phyloP scores from a whole-genome alignment of 192 early-diverging fungal genomes.

The Coemansia sp. region DNA sequence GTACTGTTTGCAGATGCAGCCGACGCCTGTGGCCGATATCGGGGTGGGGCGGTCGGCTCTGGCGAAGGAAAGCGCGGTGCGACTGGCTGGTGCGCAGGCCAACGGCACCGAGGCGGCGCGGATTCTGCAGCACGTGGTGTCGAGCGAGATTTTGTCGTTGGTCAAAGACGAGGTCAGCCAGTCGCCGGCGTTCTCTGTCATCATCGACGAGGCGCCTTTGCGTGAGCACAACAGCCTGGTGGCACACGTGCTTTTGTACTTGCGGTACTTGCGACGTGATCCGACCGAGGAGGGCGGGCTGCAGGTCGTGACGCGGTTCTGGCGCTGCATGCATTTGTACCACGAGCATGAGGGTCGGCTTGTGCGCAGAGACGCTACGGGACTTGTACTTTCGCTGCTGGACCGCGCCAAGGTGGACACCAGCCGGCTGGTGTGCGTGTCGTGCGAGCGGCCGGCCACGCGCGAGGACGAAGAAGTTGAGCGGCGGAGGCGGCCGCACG shows the following conservation, averaged over 20 bases:
- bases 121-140: constrained; percentile 50
- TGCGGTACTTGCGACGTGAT: constrained; percentile 44
- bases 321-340: constrained; percentile 54
- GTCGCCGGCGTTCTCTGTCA: constrained; percentile 51
- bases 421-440: constrained; percentile 46
- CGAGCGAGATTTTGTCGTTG: constrained; percentile 52
- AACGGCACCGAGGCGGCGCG: constrained; percentile 37
- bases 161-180: constrained; percentile 55
- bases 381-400: constrained; percentile 39
- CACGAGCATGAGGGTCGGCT: constrained; percentile 31
- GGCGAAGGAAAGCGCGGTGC: not conserved
- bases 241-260: constrained; percentile 44
- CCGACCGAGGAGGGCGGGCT: constrained; percentile 30
- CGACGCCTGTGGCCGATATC: constrained; percentile 30
- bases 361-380: constrained; percentile 35
- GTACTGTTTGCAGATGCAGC: constrained; percentile 37
- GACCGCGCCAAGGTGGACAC: constrained; percentile 44
- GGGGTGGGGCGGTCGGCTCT: constrained; percentile 3
- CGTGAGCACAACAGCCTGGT: constrained; percentile 55
- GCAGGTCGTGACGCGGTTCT: constrained; percentile 51
- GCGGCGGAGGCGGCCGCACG: constrained; percentile 34
- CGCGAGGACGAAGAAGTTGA: constrained; percentile 34
- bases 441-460: constrained; percentile 43
- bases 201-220: constrained; percentile 52
- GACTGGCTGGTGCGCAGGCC: constrained; percentile 31